Evolutionary conservation across 139 green algal species (phyloP).

Genomic region (Asterochloris sp.): DNA sequence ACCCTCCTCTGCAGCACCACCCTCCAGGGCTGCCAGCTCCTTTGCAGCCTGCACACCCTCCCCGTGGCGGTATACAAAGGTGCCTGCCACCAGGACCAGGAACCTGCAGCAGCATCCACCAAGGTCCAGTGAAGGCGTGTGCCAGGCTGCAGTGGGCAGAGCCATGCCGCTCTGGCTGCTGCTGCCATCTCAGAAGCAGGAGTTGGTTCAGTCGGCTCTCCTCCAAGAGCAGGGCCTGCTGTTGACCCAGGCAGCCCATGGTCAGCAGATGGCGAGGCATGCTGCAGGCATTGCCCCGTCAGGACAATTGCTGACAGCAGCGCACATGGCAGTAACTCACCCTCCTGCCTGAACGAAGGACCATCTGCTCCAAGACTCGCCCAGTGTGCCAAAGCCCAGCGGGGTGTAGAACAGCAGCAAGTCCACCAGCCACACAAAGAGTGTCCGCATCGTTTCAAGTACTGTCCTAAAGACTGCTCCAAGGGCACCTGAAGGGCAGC

Average conservation of each 20-base stretch:
- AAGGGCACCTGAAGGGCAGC: constrained; percentile 39
- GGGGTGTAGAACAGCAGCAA: constrained; percentile 63
- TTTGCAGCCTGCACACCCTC: constrained; percentile 32
- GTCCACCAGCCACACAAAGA: constrained; percentile 72
- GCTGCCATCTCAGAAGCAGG: not conserved
- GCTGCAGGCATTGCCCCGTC: not conserved
- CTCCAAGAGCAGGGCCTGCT: not conserved
- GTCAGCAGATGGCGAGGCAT: not conserved
- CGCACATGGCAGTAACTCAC: constrained; percentile 12
- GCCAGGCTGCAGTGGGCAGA: not conserved
- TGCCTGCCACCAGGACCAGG: constrained; percentile 63
- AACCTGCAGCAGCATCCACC: constrained; percentile 32
- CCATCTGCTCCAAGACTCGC: constrained; percentile 58
- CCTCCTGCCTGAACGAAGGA: constrained; percentile 52
- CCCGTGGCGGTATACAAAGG: constrained; percentile 58
- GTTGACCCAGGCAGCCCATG: not conserved
- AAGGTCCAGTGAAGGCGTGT: not conserved
- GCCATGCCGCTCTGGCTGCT: not conserved
- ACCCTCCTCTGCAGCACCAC: constrained; percentile 13
- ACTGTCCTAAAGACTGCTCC: constrained; percentile 71
- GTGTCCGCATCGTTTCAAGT: constrained; percentile 68
- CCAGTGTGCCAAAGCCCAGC: constrained; percentile 45
- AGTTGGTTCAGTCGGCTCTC: not conserved
- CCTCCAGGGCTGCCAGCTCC: constrained; percentile 5
- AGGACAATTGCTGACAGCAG: not conserved